A percentile compares a stretch with the other conserved stretches of the same genome.
Evolutionary conservation across 1,284 basidiomycete genomes (phyloP).

Genomic region (Gymnopus androsaceus): DNA sequence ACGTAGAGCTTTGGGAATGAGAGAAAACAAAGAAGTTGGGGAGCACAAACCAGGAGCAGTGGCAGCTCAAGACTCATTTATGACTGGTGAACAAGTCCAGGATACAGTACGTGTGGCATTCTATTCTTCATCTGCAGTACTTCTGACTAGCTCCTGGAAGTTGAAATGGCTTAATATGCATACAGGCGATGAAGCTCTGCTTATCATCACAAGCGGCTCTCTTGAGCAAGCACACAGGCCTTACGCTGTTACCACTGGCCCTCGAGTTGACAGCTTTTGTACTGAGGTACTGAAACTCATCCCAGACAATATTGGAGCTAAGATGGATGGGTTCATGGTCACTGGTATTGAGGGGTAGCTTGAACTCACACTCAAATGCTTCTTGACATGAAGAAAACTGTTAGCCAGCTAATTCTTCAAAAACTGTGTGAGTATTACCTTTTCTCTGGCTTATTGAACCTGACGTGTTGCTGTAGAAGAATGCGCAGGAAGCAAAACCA

Average conservation of each 20-base stretch:
- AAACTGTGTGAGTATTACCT: conserved; percentile 8
- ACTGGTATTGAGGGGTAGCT: conserved; percentile 15
- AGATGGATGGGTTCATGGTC: conserved; percentile 15
- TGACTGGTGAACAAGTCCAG: conserved; percentile 3
- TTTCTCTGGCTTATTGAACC: neutral
- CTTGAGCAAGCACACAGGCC: conserved; percentile 8
- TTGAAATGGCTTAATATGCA: conserved; percentile 12
- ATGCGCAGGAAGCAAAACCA: conserved; percentile 18
- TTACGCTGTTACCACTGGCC: conserved; percentile 10
- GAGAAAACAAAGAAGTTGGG: conserved; percentile 5
- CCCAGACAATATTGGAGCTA: conserved; percentile 1
- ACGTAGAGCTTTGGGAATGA: too few species aligned
- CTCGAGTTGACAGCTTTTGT: conserved; percentile 16
- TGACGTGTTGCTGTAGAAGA: neutral
- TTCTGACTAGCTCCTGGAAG: conserved; percentile 1
- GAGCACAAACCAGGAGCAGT: conserved; percentile 4
- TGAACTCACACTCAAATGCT: conserved; percentile 3
- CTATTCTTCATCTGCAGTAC: neutral
- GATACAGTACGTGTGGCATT: neutral
- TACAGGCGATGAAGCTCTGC: conserved; percentile 15
- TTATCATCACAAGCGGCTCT: conserved; percentile 8
- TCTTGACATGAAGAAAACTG: neutral
- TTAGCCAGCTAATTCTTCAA: conserved; percentile 4
- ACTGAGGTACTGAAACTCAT: conserved; percentile 3
- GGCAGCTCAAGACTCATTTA: conserved; percentile 14